Evolutionary conservation across 805 yeast species (phyloP), one percentile per base, ranked within the genome.

Genomic region (Hemisphaericaspora nanyangensis): DNA sequence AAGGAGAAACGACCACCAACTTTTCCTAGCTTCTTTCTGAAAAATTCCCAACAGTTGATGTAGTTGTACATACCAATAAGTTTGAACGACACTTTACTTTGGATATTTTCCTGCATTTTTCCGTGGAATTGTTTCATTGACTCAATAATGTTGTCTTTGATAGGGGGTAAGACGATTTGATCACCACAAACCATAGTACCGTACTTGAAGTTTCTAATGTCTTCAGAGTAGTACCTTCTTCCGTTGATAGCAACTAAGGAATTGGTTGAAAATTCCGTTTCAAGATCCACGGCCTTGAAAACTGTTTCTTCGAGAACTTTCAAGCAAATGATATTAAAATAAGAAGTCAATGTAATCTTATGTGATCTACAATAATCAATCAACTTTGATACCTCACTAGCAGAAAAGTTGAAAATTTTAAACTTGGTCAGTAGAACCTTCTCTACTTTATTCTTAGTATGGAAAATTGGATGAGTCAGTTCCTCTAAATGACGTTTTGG

Each of bases 261-360:
- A 15, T 24, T 33, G 4, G 48, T 42, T 7, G 43, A 36, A 25
- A 34, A 46, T 20, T 42, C 28, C 11, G 19, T 19, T 5, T 12
- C 12, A 7, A 31, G 34, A 29, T 36, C 34, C 11, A 37, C 31
- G 8, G 31, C 31, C 11, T 45, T 38, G 22, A 51, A 42, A 5
- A 55, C 29, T 0, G 47, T 43, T 18, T 53, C 48, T 38, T 50
- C 49, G 7, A 54, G 37, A 8, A 50, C 37, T 18, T 47, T 45
- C 26, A 49, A 17, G 16, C 46, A 54, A n/a, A 56, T 30, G 1
- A 47, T 42, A 17, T 47, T 39, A 7, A 55, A 35, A 35, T 44
- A 51, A 3, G 61, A 50, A 4, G 61, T 57, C 31, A 58, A 25
- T 1, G 62, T 56, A 13, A 54, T 29, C 5, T 43, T 42, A 15